Percentiles rank a stretch among this genome's conserved stretches.
These are phyloP conservation scores for Parmales sp. DNA, from an alignment of 108 stramenopile species.

Conservation along the genomic window DNA sequence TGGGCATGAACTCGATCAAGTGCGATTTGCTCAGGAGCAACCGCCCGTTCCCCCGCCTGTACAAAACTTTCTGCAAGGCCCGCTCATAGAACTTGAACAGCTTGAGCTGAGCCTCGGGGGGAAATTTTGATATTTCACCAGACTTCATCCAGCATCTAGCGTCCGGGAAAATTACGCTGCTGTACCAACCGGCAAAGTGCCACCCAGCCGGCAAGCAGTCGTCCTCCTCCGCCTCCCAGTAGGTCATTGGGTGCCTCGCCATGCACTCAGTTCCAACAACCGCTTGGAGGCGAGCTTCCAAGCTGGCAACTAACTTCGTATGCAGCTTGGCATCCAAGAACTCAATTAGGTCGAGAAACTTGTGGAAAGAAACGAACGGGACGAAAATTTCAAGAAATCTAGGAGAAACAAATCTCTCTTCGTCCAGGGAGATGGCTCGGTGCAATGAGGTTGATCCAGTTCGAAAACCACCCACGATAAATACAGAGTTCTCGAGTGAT, in stretches of 20 bases:
- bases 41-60: slow-evolving; percentile 3
- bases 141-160: not conserved
- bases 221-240: slow-evolving; percentile 13
- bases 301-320: not conserved
- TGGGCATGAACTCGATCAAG: slow-evolving; percentile 14
- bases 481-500: not conserved
- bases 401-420: not conserved
- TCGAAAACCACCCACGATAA: slow-evolving; percentile 10
- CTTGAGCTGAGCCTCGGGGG: not conserved
- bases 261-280: slow-evolving; percentile 1
- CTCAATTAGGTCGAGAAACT: not conserved
- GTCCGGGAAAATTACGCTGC: not conserved
- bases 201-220: not conserved
- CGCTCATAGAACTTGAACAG: not conserved
- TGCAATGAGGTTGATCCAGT: not conserved
- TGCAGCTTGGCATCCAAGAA: not conserved
- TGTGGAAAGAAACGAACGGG: not conserved
- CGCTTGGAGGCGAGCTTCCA: not conserved
- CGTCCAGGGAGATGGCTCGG: not conserved
- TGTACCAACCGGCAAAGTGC: slow-evolving; percentile 9
- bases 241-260: slow-evolving; percentile 9
- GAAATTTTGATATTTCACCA: not conserved
- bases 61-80: slow-evolving; percentile 5
- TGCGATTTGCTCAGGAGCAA: not conserved
- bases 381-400: not conserved